Evolutionary conservation across 352 stramenopile species (phyloP).

Genomic region (Blastocystis sp.): DNA sequence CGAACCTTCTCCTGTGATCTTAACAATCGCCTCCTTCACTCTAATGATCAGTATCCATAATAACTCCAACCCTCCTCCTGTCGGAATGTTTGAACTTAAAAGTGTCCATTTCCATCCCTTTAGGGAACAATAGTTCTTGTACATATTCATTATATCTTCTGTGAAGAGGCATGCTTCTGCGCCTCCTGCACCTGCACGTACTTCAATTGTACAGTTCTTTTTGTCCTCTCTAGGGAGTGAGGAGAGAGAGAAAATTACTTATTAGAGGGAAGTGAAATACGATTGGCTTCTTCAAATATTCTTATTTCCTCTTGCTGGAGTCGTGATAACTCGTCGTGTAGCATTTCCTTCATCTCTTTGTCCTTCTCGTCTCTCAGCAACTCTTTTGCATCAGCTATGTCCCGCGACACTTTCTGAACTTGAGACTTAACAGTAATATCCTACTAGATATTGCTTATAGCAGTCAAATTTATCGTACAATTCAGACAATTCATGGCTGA

Average conservation of each 20-base stretch:
- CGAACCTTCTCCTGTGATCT: constrained; percentile 72
- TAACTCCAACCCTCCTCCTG: constrained; percentile 70
- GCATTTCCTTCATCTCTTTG: constrained; percentile 78
- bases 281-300: constrained; percentile 66
- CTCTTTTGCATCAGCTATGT: constrained; percentile 74
- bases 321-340: constrained; percentile 77
- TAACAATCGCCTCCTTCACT: constrained; percentile 65
- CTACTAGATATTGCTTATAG: constrained; percentile 32
- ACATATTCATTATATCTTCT: constrained; percentile 83
- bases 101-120: constrained; percentile 83
- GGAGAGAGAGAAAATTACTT: not conserved
- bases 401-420: constrained; percentile 70
- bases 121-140: constrained; percentile 74
- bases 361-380: constrained; percentile 66
- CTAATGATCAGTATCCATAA: not conserved
- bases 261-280: constrained; percentile 56
- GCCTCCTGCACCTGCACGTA: constrained; percentile 86
- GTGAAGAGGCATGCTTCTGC: constrained; percentile 92
- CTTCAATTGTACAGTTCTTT: constrained; percentile 92
- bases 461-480: constrained; percentile 29
- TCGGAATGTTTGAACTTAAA: constrained; percentile 75
- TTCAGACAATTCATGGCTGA: constrained; percentile 33
- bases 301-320: constrained; percentile 74
- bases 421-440: too few species aligned
- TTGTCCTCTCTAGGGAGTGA: constrained; percentile 73